These are phyloP conservation scores for Saccharomyces pastorianus DNA, from an alignment of 1,139 yeast genomes.

Conservation along the genomic window DNA sequence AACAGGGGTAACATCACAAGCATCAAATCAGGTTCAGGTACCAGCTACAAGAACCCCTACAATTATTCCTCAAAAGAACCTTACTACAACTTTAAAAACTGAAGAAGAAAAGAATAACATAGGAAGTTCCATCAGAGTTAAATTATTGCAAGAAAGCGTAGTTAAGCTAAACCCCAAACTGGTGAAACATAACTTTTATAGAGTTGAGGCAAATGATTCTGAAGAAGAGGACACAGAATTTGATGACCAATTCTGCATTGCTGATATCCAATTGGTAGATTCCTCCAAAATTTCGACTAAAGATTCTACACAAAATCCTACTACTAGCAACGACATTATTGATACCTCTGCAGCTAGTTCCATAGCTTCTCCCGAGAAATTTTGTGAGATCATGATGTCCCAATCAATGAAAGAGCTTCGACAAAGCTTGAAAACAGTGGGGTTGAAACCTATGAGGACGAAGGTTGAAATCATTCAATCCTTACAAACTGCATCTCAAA, in stretches of 20 bases:
- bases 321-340: neutral
- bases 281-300: slow-evolving; percentile 1
- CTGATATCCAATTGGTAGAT: neutral
- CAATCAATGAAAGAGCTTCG: slow-evolving; percentile 19
- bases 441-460: slow-evolving; percentile 25
- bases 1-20: neutral
- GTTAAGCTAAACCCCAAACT: neutral
- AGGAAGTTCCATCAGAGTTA: neutral
- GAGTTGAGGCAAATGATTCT: slow-evolving; percentile 10
- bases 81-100: neutral
- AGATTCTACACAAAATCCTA: neutral
- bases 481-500: slow-evolving; percentile 23
- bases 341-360: slow-evolving; percentile 1
- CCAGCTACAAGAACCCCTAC: slow-evolving; percentile 28
- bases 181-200: slow-evolving; percentile 2
- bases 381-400: slow-evolving; percentile 9
- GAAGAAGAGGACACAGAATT: slow-evolving; percentile 7
- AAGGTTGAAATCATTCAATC: slow-evolving; percentile 26
- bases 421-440: slow-evolving; percentile 18
- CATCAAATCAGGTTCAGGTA: slow-evolving; percentile 17
- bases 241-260: neutral
- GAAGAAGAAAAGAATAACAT: neutral
- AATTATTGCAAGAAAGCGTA: neutral
- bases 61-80: neutral
- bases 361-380: slow-evolving; percentile 3